Evolutionary conservation across 2,329 filamentous ascomycete genomes (phyloP).

Genomic region (Aspergillus pseudoviridinutans): DNA sequence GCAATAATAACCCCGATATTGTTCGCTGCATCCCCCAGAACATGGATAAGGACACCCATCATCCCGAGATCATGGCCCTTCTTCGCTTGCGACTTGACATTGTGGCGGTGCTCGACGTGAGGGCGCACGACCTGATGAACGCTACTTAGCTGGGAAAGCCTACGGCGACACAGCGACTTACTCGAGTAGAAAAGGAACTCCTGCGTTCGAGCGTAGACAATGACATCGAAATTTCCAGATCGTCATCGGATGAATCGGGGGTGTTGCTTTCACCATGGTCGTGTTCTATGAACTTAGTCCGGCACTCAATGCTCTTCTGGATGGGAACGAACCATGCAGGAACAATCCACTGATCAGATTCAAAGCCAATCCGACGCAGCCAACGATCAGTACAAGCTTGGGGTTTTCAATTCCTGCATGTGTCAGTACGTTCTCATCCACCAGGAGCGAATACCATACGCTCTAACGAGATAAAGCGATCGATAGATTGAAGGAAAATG

Average conservation of each 20-base stretch:
- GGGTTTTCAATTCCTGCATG: constrained; percentile 57
- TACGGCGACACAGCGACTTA: background rate
- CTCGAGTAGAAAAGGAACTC: no score
- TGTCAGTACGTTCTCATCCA: background rate
- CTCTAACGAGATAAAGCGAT: background rate
- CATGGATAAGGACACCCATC: constrained; percentile 66
- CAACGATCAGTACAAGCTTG: constrained; percentile 62
- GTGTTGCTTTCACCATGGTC: background rate
- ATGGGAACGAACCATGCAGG: constrained; percentile 51
- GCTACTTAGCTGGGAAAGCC: no score
- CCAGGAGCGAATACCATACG: background rate
- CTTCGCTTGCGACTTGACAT: background rate
- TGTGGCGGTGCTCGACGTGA: background rate
- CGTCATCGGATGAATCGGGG: background rate
- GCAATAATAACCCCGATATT: constrained; percentile 69
- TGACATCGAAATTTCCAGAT: no score
- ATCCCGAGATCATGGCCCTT: constrained; percentile 59
- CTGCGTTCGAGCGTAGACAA: no score
- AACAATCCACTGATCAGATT: constrained; percentile 64
- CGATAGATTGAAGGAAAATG: no score
- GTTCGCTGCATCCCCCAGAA: constrained; percentile 67
- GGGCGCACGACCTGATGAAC: background rate
- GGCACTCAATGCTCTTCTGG: no score
- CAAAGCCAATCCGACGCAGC: constrained; percentile 59
- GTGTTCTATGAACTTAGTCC: background rate